phyloP scores from a whole-genome alignment of 2,329 filamentous ascomycete genomes.

The Exophiala xenobiotica region DNA sequence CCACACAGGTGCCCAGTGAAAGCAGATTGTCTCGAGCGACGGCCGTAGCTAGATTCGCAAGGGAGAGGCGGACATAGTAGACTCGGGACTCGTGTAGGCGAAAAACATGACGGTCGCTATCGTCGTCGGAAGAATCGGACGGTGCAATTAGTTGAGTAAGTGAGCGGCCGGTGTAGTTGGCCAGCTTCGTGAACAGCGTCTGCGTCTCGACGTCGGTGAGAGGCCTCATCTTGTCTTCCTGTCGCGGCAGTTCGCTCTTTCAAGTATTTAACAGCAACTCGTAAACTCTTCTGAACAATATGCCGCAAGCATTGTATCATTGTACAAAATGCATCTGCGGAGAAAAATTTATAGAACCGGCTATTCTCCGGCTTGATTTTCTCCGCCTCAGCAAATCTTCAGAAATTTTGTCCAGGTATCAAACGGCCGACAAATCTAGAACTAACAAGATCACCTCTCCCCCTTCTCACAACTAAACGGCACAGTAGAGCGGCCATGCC shows the following conservation, averaged over 20 bases:
- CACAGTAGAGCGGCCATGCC: slow-evolving; percentile 44
- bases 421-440: no score
- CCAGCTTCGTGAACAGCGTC: slow-evolving; percentile 86
- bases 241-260: neutral
- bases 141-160: slow-evolving; percentile 81
- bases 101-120: slow-evolving; percentile 79
- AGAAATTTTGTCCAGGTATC: slow-evolving; percentile 5
- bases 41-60: slow-evolving; percentile 88
- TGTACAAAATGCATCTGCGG: neutral
- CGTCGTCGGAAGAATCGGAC: slow-evolving; percentile 63
- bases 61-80: slow-evolving; percentile 85
- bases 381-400: neutral
- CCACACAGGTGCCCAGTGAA: slow-evolving; percentile 84
- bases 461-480: neutral
- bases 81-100: slow-evolving; percentile 78
- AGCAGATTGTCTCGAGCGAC: slow-evolving; percentile 79
- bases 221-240: slow-evolving; percentile 64
- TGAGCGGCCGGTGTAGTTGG: slow-evolving; percentile 85
- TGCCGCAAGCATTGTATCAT: neutral
- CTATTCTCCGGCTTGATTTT: neutral
- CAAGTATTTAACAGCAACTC: neutral
- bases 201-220: slow-evolving; percentile 67
- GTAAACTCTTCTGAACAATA: no score
- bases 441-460: no score
- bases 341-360: neutral